Base-by-base conservation (phyloP, 345 rosid species). In the thale cress (Arabidopsis thaliana) region DNA sequence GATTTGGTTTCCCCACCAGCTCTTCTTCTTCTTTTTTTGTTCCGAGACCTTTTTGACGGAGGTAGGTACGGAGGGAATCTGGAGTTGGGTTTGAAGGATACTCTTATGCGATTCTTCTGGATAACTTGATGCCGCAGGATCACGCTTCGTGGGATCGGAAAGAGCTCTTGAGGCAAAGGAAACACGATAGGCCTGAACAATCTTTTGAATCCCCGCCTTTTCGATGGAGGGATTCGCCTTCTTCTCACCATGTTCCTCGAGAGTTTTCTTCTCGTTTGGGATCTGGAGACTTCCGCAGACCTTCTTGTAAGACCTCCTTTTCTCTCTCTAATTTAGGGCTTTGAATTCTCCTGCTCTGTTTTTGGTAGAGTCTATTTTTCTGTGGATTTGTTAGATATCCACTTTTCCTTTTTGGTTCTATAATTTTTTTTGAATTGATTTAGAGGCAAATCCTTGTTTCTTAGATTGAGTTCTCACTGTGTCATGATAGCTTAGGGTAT, bases 111-210 rank as follows among this genome's bases (percentile, higher is more conserved):
- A 81, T 78, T 79, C 77, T 69, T 71, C 34, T 55, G 73, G 74
- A 56, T 80, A 76, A 72, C 60, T 89, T 87, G 82, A 96, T 93
- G 99, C 98, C 99, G 88, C 88, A 91, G 44, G 96, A 95, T 84
- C 90, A 94, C 80, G 84, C 82, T 76, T 88, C 94, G 65, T 89
- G 84, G 93, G 97, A 90, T 85, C 96, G 96, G 87, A 92, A 90
- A 80, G 97, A 89, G 72, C 86, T 87, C 79, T 83, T 81, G 71
- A 88, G 83, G 85, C 95, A 89, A 80, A 84, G 96, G 90, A 90
- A 89, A 90, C 85, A 86, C 86, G 97, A 91, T 24, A 84, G 96
- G 86, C 84, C 86, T 58, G 90, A 87, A 45, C 82, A 80, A 30
- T 79, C 83, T 64, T 64, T 84, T 56, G 89, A 85, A 74, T 65